Percentiles rank a stretch among this genome's conserved stretches.
These are phyloP conservation scores for Wickerhamomyces canadensis DNA, from an alignment of 805 yeast genomes.

Conservation along the genomic window DNA sequence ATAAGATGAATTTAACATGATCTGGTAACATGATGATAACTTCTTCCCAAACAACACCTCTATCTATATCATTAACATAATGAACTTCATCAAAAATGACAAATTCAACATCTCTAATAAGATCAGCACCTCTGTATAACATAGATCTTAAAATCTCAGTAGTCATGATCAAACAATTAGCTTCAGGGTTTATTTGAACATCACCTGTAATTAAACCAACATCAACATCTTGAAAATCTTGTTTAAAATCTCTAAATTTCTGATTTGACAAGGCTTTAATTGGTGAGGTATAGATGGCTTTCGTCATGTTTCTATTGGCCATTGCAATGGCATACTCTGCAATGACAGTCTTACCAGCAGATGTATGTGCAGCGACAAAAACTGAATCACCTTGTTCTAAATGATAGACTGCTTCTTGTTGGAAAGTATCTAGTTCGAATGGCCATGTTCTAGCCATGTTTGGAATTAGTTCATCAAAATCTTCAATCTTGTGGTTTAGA, in stretches of 20 bases:
- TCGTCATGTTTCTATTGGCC: slow-evolving; percentile 95
- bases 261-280: slow-evolving; percentile 88
- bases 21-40: slow-evolving; percentile 97
- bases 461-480: slow-evolving; percentile 85
- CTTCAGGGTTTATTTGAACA: slow-evolving; percentile 97
- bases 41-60: slow-evolving; percentile 99
- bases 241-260: slow-evolving; percentile 82
- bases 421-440: slow-evolving; percentile 89
- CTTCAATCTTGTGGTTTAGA: slow-evolving; percentile 72
- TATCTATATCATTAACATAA: slow-evolving; percentile 91
- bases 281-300: slow-evolving; percentile 94
- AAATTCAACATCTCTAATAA: slow-evolving; percentile 94
- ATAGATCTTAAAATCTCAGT: slow-evolving; percentile 95
- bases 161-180: slow-evolving; percentile 97
- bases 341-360: slow-evolving; percentile 97
- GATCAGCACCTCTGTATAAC: slow-evolving; percentile 95
- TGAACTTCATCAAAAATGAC: slow-evolving; percentile 98
- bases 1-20: slow-evolving; percentile 83
- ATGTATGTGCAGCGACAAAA: slow-evolving; percentile 97
- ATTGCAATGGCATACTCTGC: slow-evolving; percentile 98
- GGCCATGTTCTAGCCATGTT: slow-evolving; percentile 94
- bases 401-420: slow-evolving; percentile 94
- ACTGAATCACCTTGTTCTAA: slow-evolving; percentile 98
- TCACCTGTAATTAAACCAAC: slow-evolving; percentile 99
- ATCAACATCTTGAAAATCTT: slow-evolving; percentile 74